Percentiles rank a stretch among this genome's conserved stretches.
phyloP scores from a whole-genome alignment of 2,329 filamentous ascomycete species.

The Fusarium heterosporum region DNA sequence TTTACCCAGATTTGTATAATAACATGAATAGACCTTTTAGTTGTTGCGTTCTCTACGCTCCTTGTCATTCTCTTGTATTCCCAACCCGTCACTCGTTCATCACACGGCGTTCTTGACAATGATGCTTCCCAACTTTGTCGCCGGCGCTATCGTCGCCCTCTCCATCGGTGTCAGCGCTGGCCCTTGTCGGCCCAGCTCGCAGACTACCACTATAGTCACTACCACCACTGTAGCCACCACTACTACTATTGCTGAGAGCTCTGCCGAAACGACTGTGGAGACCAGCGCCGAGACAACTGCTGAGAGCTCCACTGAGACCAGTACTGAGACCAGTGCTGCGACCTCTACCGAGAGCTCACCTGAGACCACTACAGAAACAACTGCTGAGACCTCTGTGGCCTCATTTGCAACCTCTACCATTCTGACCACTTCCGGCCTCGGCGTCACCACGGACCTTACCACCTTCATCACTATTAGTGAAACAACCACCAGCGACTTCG shows the following conservation, averaged over 20 bases:
- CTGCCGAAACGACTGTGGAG: no score
- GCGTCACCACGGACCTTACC: slow-evolving; percentile 1
- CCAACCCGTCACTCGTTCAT: slow-evolving; percentile 1
- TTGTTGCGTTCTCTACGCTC: no score
- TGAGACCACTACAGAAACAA: no score
- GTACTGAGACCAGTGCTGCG: no score
- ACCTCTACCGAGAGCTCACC: no score
- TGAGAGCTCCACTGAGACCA: no score
- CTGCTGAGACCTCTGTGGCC: neutral
- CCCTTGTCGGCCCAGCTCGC: slow-evolving; percentile 6
- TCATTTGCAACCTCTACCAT: neutral
- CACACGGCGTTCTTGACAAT: slow-evolving; percentile 3
- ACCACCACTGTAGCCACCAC: no score
- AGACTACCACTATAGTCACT: neutral
- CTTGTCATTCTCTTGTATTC: no score
- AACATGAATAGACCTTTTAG: no score
- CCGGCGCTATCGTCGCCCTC: slow-evolving; percentile 3
- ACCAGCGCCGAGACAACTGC: no score
- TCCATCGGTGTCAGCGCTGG: slow-evolving; percentile 5
- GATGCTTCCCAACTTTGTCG: slow-evolving; percentile 5
- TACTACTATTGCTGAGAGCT: no score
- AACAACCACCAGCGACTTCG: neutral
- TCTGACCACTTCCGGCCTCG: neutral
- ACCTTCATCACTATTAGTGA: neutral
- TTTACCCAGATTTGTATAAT: no score